phyloP scores from a whole-genome alignment of 2,329 filamentous ascomycete genomes.

The Diaporthe longicolla region DNA sequence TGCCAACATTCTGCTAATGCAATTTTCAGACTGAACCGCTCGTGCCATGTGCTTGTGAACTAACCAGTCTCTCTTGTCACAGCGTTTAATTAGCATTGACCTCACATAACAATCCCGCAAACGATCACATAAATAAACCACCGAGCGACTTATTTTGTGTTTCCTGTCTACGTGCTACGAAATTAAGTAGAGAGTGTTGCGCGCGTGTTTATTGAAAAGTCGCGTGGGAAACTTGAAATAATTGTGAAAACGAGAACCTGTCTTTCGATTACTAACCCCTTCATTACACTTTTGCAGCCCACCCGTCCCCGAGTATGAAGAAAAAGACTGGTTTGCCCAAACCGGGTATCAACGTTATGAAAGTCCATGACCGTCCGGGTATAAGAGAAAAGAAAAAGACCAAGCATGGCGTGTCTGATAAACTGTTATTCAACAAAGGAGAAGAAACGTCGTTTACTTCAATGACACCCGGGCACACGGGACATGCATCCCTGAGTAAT shows the following conservation, averaged over 20 bases:
- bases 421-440: conserved; percentile 23
- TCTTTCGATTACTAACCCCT: neutral
- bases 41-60: too few relatives aligned
- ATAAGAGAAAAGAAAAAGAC: conserved; percentile 35
- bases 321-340: conserved; percentile 34
- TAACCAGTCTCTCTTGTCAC: too few relatives aligned
- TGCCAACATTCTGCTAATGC: too few relatives aligned
- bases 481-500: rapidly evolving
- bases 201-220: neutral
- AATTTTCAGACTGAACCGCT: too few relatives aligned
- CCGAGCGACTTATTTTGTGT: neutral
- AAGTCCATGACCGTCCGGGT: conserved; percentile 34
- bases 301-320: too few relatives aligned
- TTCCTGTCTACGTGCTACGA: neutral
- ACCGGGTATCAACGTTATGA: conserved; percentile 38
- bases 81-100: too few relatives aligned
- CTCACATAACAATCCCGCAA: too few relatives aligned
- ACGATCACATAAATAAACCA: neutral
- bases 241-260: neutral
- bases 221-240: neutral
- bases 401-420: conserved; percentile 6
- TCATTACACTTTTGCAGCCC: conserved; percentile 4
- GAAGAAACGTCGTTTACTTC: neutral
- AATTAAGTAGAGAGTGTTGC: neutral
- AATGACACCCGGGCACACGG: neutral